Conservation (phyloP, 805 yeast species). For the Lipomyces lipofer region DNA sequence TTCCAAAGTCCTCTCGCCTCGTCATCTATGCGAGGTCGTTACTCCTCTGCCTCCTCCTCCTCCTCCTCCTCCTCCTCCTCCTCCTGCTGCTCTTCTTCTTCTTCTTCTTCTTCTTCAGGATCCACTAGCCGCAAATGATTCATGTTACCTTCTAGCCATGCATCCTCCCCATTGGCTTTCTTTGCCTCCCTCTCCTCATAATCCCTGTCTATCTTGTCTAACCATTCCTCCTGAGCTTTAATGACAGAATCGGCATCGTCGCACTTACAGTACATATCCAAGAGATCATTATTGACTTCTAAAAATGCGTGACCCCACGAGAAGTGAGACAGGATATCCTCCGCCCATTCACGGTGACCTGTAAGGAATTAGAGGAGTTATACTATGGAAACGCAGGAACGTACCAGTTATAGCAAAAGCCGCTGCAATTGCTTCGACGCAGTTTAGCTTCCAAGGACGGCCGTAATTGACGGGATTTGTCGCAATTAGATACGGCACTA, state of each 20-base stretch:
- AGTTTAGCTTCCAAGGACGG: constrained; percentile 89
- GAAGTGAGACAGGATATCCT: constrained; percentile 68
- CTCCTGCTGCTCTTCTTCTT: constrained; percentile 37
- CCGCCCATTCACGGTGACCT: constrained; percentile 92
- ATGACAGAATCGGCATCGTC: constrained; percentile 75
- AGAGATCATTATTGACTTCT: constrained; percentile 74
- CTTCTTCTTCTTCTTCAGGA: constrained; percentile 35
- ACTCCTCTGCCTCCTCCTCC: constrained; percentile 31
- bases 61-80: constrained; percentile 36
- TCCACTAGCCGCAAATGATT: constrained; percentile 48
- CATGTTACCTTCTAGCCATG: constrained; percentile 79
- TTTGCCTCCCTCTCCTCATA: constrained; percentile 57
- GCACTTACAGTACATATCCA: constrained; percentile 74
- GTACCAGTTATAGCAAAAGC: constrained; percentile 91
- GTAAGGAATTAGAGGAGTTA: too few species aligned
- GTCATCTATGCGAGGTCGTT: too few species aligned
- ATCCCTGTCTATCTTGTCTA: constrained; percentile 67
- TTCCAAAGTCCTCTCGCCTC: too few species aligned
- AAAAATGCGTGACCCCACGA: constrained; percentile 93
- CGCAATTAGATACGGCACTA: constrained; percentile 85
- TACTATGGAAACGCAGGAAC: too few species aligned
- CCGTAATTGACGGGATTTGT: constrained; percentile 98
- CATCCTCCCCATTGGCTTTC: constrained; percentile 53
- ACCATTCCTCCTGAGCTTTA: constrained; percentile 72
- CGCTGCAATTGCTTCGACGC: constrained; percentile 97